Evolutionary conservation across 169 alveolate genomes (phyloP).

Genomic region (Cryptosporidium felis): DNA sequence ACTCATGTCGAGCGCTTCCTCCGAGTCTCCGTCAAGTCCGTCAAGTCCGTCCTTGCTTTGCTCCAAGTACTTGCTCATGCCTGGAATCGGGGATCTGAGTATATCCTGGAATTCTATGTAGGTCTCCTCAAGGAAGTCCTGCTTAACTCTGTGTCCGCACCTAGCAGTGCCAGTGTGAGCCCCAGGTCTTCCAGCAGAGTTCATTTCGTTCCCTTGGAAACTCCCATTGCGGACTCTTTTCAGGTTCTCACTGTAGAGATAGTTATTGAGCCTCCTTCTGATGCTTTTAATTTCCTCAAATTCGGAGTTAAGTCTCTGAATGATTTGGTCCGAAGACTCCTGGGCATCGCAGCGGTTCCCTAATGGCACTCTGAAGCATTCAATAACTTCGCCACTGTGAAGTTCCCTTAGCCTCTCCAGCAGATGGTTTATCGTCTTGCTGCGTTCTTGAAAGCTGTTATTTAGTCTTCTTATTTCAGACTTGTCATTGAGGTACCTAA

Average conservation of each 20-base stretch:
- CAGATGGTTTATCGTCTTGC: not conserved
- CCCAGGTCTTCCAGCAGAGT: not conserved
- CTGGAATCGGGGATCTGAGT: slow-evolving; percentile 39
- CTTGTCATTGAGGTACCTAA: not conserved
- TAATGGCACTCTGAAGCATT: not conserved
- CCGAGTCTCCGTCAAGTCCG: too few relatives aligned
- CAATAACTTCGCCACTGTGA: not conserved
- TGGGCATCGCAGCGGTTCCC: not conserved
- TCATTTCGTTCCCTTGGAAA: too few relatives aligned
- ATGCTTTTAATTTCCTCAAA: not conserved
- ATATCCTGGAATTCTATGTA: not conserved
- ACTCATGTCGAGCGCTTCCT: not conserved
- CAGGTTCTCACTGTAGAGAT: not conserved
- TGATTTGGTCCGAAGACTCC: not conserved
- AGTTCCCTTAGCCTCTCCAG: not conserved
- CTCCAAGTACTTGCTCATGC: slow-evolving; percentile 28
- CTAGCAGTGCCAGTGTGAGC: not conserved
- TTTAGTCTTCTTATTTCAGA: not conserved
- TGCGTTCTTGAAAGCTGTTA: not conserved
- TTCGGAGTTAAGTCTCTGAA: slow-evolving; percentile 1
- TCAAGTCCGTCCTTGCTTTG: not conserved
- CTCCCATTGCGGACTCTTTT: not conserved
- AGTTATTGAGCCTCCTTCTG: not conserved
- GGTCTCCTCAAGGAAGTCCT: not conserved
- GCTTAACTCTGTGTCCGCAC: not conserved